Evolutionary conservation across 345 rosid genomes (phyloP).

Genomic region (Lepidium aucheri): DNA sequence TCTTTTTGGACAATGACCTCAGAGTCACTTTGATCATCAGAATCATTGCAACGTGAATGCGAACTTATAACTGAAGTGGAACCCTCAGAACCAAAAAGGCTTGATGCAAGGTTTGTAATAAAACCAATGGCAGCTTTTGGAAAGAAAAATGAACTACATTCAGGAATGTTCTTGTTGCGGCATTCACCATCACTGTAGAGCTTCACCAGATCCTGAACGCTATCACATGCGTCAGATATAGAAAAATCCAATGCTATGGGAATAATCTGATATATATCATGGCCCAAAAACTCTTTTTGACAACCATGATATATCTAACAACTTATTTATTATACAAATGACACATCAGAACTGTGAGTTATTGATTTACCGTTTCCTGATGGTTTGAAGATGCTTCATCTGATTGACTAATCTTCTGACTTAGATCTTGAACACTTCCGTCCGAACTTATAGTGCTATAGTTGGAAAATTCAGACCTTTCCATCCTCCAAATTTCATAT

Average conservation of each 20-base stretch:
- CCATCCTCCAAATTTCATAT: conserved; percentile 52
- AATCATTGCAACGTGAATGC: conserved; percentile 23
- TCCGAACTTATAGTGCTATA: conserved; percentile 29
- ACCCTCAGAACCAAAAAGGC: conserved; percentile 48
- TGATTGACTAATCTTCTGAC: conserved; percentile 33
- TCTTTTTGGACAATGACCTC: conserved; percentile 26
- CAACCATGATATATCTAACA: background rate
- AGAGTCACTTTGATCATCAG: conserved; percentile 35
- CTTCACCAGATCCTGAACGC: conserved; percentile 43
- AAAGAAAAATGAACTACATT: conserved; percentile 39
- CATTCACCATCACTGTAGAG: conserved; percentile 29
- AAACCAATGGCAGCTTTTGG: conserved; percentile 64
- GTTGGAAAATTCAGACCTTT: conserved; percentile 48
- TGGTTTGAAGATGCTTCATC: conserved; percentile 31
- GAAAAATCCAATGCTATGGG: background rate
- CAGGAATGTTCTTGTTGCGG: conserved; percentile 24
- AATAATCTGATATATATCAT: background rate
- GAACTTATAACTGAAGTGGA: conserved; percentile 35
- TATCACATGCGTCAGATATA: background rate
- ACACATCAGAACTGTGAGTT: background rate
- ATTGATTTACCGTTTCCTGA: conserved; percentile 46
- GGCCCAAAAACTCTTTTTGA: background rate
- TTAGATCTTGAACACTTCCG: conserved; percentile 38
- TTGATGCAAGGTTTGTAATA: conserved; percentile 43
- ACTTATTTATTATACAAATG: background rate